Base-by-base conservation (phyloP, 306 rosid species). In the Glycyrrhiza uralensis region DNA sequence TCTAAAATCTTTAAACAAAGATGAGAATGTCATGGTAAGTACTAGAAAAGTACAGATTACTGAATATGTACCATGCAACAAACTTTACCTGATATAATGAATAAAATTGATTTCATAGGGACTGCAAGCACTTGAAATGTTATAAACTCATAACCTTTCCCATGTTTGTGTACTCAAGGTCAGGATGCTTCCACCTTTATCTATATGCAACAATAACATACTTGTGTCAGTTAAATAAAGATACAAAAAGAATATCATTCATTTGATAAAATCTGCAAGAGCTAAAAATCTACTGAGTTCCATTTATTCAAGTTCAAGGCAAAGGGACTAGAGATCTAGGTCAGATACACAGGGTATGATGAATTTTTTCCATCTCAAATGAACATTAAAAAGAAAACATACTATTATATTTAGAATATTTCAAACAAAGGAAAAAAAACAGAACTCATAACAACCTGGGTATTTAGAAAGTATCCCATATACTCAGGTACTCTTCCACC, bases 191-290 rank as follows among this genome's bases (percentile, higher is more conserved):
- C 95, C 98, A 39, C 81, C 87, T 80, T 74, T 90, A 57, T 76
- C 96, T 92, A 33, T 33, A 42, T 49, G 58, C 50, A 33, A 73
- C 65, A 76, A 59, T 30, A 44, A 54, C 55, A 75, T 45, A 20
- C 24, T 62, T 55, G 58, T 77, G 69, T n/a, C n/a, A 83, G 70
- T 64, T 73, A 47, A 69, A 57, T 23, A 30, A 71, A 65, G 23
- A 38, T 58, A 52, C 14, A 76, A 15, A 29, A 65, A 41, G 41
- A 66, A 67, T 18, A 42, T 86, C 89, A 62, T 41, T 75, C 63
- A 41, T 64, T 78, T 73, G 82, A 70, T 97, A 87, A 89, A 94
- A 94, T 79, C 87, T 86, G 88, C 99, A 87, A 6, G 79, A 88
- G 75, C 82, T 80, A 76, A 89, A 94, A 24, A 26, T 54, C n/a